Conservation (phyloP, 495 filamentous ascomycete genomes). For the Pseudotulostoma volvatum region DNA sequence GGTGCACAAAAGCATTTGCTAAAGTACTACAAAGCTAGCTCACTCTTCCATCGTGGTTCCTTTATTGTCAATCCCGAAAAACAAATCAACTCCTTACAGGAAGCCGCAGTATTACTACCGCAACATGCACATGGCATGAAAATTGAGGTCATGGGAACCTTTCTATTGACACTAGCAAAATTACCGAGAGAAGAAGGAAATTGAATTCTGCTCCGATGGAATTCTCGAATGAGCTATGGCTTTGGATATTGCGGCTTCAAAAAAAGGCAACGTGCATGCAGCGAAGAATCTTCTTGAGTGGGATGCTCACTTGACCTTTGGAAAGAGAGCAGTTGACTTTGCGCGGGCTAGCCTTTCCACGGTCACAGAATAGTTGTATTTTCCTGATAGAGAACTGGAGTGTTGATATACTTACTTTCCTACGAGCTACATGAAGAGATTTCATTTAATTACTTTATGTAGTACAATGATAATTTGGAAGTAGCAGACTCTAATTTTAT, state of each 20-base stretch:
- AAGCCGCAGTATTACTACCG: constrained; percentile 5
- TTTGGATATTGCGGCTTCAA: constrained; percentile 10
- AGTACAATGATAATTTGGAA: too few species aligned
- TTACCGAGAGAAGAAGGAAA: constrained; percentile 5
- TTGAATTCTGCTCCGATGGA: constrained; percentile 11
- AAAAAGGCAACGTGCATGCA: constrained; percentile 10
- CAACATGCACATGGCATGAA: constrained; percentile 13
- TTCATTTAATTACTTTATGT: too few species aligned
- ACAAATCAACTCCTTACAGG: constrained; percentile 11
- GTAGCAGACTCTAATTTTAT: too few species aligned
- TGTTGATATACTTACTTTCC: too few species aligned
- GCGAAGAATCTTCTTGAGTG: constrained; percentile 11
- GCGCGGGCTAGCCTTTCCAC: constrained; percentile 1
- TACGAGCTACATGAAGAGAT: too few species aligned
- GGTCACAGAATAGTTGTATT: constrained; percentile 7
- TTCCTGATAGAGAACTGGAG: constrained; percentile 15
- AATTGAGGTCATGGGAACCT: constrained; percentile 9
- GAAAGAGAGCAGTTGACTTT: constrained; percentile 4
- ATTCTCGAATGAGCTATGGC: constrained; percentile 9
- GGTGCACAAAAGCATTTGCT: constrained; percentile 12
- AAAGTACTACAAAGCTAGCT: constrained; percentile 8
- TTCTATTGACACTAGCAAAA: constrained; percentile 7
- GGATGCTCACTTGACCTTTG: constrained; percentile 6
- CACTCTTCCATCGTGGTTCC: constrained; percentile 5
- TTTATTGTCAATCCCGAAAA: constrained; percentile 11